Conservation (phyloP, 1,284 basidiomycete species). For the Psilocybe mexicana region DNA sequence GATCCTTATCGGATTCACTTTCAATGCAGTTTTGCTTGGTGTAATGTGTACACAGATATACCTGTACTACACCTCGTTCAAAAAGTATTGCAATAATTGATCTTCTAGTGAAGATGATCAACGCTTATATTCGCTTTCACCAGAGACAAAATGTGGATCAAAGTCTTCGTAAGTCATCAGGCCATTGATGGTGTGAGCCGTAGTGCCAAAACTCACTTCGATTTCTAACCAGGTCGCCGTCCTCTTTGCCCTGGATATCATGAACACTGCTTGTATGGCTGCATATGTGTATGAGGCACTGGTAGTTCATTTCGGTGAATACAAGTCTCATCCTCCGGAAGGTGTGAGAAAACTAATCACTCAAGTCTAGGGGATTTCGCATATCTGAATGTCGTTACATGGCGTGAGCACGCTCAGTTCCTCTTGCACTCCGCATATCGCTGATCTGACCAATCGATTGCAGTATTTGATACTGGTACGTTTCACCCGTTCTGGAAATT, state of each 20-base stretch:
- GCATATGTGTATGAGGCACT: slow-evolving; percentile 32
- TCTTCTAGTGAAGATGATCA: neutral
- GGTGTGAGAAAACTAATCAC: neutral
- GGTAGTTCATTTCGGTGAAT: slow-evolving; percentile 27
- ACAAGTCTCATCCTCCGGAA: neutral
- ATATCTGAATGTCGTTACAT: slow-evolving; percentile 16
- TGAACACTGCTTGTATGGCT: slow-evolving; percentile 31
- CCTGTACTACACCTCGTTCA: slow-evolving; percentile 28
- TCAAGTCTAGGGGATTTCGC: slow-evolving; percentile 14
- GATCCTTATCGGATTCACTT: slow-evolving; percentile 30
- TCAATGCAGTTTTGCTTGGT: slow-evolving; percentile 32
- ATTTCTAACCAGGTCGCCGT: slow-evolving; percentile 8
- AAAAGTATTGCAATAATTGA: slow-evolving; percentile 14
- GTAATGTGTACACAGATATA: slow-evolving; percentile 32
- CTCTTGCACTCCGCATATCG: neutral
- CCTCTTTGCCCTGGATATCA: slow-evolving; percentile 32
- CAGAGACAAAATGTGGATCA: slow-evolving; percentile 24
- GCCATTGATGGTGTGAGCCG: no score
- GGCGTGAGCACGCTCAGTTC: slow-evolving; percentile 17
- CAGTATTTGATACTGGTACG: slow-evolving; percentile 24
- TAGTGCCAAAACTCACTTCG: slow-evolving; percentile 6
- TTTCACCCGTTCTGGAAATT: neutral
- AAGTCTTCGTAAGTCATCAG: slow-evolving; percentile 18
- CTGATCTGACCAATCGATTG: neutral
- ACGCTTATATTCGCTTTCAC: neutral